These are phyloP conservation scores for Pythium folliculosum DNA, from an alignment of 352 stramenopile genomes.

Conservation along the genomic window DNA sequence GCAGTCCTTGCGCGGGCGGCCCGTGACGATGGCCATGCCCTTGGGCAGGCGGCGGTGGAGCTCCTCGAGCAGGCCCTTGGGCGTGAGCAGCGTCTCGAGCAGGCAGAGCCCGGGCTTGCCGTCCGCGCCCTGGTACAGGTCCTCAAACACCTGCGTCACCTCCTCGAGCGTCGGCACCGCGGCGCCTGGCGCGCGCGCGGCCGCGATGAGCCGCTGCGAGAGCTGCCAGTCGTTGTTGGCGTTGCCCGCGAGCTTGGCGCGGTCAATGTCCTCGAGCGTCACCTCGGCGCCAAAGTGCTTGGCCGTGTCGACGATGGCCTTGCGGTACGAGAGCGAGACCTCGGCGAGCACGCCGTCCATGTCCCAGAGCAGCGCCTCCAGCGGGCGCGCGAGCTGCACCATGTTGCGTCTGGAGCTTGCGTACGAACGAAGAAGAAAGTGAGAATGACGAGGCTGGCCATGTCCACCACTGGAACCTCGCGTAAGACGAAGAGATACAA, in stretches of 20 bases:
- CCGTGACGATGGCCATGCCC: slow-evolving; percentile 92
- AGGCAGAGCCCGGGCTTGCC: slow-evolving; percentile 78
- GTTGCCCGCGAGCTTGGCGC: slow-evolving; percentile 92
- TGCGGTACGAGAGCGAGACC: slow-evolving; percentile 94
- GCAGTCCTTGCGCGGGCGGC: slow-evolving; percentile 93
- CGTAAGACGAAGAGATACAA: slow-evolving; percentile 11
- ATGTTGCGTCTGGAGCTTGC: slow-evolving; percentile 4
- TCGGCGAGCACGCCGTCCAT: slow-evolving; percentile 98
- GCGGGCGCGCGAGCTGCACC: slow-evolving; percentile 25
- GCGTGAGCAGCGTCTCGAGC: slow-evolving; percentile 91
- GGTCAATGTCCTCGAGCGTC: slow-evolving; percentile 88
- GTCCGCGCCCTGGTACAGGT: slow-evolving; percentile 92
- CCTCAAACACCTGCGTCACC: slow-evolving; percentile 94
- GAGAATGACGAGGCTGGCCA: neutral
- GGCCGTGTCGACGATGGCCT: slow-evolving; percentile 89
- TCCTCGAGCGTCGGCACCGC: slow-evolving; percentile 76
- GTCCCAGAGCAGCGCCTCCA: slow-evolving; percentile 91
- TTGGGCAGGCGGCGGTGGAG: slow-evolving; percentile 79
- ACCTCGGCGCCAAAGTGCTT: slow-evolving; percentile 86
- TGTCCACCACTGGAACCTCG: slow-evolving; percentile 7
- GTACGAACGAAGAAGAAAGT: neutral
- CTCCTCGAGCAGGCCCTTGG: slow-evolving; percentile 82
- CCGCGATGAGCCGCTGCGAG: slow-evolving; percentile 87
- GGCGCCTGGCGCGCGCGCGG: slow-evolving; percentile 22
- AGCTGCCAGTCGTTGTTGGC: slow-evolving; percentile 98